These are phyloP conservation scores for Solanum virginianum DNA, from an alignment of 257 asterid species.

Conservation along the genomic window DNA sequence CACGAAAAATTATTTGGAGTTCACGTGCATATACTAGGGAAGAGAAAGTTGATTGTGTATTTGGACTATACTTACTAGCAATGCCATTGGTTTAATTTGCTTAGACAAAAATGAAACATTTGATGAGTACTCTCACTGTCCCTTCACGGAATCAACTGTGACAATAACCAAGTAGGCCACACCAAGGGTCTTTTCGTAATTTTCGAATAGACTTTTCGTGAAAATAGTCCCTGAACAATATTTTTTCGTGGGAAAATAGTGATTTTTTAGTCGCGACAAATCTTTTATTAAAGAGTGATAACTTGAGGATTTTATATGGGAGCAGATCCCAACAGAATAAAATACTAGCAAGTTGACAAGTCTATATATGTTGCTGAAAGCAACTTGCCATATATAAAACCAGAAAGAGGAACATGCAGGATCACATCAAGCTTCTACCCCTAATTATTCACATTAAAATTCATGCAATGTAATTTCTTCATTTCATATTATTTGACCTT, in stretches of 20 bases:
- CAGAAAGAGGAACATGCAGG: neutral
- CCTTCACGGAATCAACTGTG: conserved; percentile 51
- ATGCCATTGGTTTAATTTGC: conserved; percentile 1
- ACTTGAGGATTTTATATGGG: neutral
- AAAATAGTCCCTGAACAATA: neutral
- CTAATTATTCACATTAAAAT: neutral
- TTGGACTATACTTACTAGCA: neutral
- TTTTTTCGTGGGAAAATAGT: neutral
- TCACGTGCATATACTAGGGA: conserved; percentile 58
- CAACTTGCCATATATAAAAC: neutral
- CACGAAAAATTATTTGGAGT: conserved; percentile 87
- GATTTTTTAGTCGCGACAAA: neutral
- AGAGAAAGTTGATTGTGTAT: neutral
- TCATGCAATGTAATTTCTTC: neutral
- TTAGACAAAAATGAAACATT: conserved; percentile 15
- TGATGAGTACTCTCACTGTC: conserved; percentile 13
- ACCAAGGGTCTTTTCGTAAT: neutral
- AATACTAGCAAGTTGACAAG: neutral
- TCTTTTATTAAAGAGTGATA: neutral
- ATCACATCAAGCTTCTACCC: neutral
- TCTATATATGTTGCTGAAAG: neutral
- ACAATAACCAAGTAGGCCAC: neutral
- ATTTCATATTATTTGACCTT: neutral
- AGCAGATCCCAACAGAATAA: neutral
- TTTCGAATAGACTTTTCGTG: neutral